Conservation (phyloP, 2,329 filamentous ascomycete genomes). For the Exutisphaerella laricina region DNA sequence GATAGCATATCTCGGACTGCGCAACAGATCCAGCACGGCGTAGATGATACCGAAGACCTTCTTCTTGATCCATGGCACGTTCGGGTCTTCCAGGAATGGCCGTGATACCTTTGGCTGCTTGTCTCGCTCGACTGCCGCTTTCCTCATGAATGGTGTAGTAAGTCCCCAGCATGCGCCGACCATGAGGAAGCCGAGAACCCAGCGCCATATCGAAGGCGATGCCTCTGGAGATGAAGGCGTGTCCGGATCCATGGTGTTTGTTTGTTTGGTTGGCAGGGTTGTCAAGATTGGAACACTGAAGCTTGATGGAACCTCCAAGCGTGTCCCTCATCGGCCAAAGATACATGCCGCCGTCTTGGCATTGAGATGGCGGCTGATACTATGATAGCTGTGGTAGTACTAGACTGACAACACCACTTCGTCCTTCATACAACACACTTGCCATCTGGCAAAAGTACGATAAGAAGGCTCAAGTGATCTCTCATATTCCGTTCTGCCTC, state of each 20-base stretch:
- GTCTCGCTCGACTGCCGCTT: conserved; percentile 61
- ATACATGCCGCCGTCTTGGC: too few species aligned
- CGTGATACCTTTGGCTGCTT: conserved; percentile 45
- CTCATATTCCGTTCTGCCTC: too few species aligned
- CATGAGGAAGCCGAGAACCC: conserved; percentile 80
- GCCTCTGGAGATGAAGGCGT: conserved; percentile 20
- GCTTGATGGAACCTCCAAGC: too few species aligned
- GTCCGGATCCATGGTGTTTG: conserved; percentile 29
- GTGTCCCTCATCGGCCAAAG: too few species aligned
- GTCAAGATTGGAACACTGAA: neutral
- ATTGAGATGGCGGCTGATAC: neutral
- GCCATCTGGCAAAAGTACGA: neutral
- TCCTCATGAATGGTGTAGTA: conserved; percentile 82
- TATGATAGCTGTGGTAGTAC: too few species aligned
- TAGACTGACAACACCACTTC: too few species aligned
- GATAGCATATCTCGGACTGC: conserved; percentile 76
- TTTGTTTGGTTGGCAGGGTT: neutral
- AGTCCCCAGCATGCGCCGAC: conserved; percentile 91
- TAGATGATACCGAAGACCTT: conserved; percentile 63
- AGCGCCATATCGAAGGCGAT: conserved; percentile 59
- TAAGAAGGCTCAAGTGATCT: neutral
- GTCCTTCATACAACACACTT: neutral
- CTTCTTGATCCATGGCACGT: conserved; percentile 55
- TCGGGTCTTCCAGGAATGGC: conserved; percentile 40
- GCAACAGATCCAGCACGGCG: conserved; percentile 69